These are phyloP conservation scores for Solidago caesia DNA, from an alignment of 129 eudicot species.

Conservation along the genomic window DNA sequence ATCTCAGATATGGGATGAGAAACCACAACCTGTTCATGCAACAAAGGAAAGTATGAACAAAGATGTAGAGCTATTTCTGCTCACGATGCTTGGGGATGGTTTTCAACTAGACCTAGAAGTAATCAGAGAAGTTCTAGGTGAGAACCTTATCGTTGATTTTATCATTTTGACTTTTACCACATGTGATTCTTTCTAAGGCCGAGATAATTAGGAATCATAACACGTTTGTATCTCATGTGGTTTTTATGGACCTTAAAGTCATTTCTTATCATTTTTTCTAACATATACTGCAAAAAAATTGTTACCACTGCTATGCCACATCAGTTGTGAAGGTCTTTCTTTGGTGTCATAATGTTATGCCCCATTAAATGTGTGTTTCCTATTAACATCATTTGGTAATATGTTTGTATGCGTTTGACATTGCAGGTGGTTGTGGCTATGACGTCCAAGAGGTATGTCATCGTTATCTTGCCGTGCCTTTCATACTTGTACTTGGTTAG, in stretches of 20 bases:
- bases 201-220: neutral
- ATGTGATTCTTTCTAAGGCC: neutral
- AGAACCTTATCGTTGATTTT: conserved; percentile 11
- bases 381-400: conserved; percentile 11
- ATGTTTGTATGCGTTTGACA: conserved; percentile 19
- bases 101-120: conserved; percentile 54
- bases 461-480: neutral
- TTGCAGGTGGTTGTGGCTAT: conserved; percentile 87
- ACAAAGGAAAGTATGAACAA: conserved; percentile 42
- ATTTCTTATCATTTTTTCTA: neutral
- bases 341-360: neutral
- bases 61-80: conserved; percentile 59
- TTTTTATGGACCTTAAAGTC: neutral
- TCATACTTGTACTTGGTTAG: neutral
- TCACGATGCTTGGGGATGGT: conserved; percentile 78
- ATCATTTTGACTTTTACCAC: neutral
- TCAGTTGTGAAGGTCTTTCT: neutral
- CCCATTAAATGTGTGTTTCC: conserved; percentile 6
- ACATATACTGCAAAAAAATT: neutral
- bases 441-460: conserved; percentile 55
- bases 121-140: conserved; percentile 76
- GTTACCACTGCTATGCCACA: neutral
- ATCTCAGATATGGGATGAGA: conserved; percentile 58
- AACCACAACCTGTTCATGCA: conserved; percentile 19
- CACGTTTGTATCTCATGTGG: neutral